phyloP scores from a whole-genome alignment of 305 asterid genomes.

The Fraxinus sp. region DNA sequence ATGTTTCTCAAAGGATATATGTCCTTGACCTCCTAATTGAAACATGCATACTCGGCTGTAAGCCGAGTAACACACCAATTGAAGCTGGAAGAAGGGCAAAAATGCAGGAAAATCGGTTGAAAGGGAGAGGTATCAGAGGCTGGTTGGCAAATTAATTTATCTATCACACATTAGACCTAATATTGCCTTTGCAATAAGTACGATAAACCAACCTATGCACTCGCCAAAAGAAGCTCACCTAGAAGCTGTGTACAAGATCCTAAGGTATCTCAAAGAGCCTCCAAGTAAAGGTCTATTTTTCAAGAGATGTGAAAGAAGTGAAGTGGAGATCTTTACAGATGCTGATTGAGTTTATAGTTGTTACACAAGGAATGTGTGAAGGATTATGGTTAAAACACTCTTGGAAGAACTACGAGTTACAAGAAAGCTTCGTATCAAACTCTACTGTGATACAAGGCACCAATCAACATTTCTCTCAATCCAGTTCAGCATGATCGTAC shows the following conservation, averaged over 20 bases:
- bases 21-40: not conserved
- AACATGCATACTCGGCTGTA: not conserved
- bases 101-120: not conserved
- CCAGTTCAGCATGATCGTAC: not conserved
- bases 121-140: not conserved
- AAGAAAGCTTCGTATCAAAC: not conserved
- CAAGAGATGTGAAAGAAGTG: not conserved
- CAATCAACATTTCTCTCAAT: not conserved
- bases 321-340: not conserved
- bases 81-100: not conserved
- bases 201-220: not conserved
- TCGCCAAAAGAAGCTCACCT: not conserved
- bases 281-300: not conserved
- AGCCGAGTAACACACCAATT: not conserved
- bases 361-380: not conserved
- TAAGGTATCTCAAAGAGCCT: not conserved
- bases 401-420: not conserved
- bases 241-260: not conserved
- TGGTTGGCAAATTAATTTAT: not conserved
- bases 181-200: too few species aligned
- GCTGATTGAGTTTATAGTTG: not conserved
- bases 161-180: not conserved
- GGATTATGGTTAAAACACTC: not conserved
- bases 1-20: not conserved
- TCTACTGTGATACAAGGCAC: not conserved